Evolutionary conservation across 495 filamentous ascomycete genomes (phyloP).

Genomic region (Penicillium verhagenii): DNA sequence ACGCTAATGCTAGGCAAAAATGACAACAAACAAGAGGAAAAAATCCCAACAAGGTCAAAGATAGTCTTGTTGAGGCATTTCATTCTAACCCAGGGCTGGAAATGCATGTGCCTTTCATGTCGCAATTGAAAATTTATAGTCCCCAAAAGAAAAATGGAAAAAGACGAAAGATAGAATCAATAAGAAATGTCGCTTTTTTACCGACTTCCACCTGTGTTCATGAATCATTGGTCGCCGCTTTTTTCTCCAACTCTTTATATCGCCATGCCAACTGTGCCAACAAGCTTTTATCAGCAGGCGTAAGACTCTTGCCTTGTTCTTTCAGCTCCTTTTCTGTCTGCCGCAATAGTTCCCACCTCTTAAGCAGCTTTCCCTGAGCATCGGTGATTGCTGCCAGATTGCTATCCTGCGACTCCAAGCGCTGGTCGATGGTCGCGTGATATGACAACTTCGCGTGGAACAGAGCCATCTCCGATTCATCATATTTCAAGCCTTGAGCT

Average conservation of each 20-base stretch:
- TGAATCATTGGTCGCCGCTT: conserved; percentile 25
- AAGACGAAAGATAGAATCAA: conserved; percentile 1
- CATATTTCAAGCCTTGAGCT: conserved; percentile 40
- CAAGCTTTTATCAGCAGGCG: conserved; percentile 34
- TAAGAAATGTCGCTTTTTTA: conserved; percentile 12
- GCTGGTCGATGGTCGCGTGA: conserved; percentile 40
- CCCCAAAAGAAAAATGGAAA: background rate
- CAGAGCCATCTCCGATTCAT: conserved; percentile 45
- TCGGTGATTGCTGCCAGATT: conserved; percentile 41
- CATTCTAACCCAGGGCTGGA: conserved; percentile 23
- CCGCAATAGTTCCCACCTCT: conserved; percentile 41
- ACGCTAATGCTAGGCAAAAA: background rate
- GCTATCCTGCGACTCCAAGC: conserved; percentile 33
- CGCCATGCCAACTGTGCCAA: conserved; percentile 42
- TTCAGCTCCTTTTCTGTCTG: conserved; percentile 37
- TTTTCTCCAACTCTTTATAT: conserved; percentile 37
- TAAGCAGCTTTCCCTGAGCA: conserved; percentile 36
- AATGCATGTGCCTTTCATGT: conserved; percentile 26
- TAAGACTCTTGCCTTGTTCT: conserved; percentile 34
- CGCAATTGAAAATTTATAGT: conserved; percentile 6
- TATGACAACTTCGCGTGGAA: conserved; percentile 42
- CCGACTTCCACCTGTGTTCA: conserved; percentile 1
- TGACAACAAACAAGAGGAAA: background rate
- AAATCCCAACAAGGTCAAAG: background rate
- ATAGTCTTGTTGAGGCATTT: background rate